Conservation (phyloP, 2,329 filamentous ascomycete species). For the Xylariaceae sp. region DNA sequence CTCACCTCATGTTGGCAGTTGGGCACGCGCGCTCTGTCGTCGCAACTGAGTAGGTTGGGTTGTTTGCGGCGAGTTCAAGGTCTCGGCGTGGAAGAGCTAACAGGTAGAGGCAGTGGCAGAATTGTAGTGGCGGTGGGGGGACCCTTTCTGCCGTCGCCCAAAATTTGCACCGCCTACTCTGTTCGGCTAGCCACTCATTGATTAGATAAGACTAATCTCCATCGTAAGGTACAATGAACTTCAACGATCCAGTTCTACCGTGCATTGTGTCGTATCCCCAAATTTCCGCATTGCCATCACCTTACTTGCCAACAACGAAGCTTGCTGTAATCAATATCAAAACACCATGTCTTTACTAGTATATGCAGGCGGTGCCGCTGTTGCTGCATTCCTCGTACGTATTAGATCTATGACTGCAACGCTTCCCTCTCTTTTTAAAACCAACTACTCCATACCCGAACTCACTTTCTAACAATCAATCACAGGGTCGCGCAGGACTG, state of each 20-base stretch:
- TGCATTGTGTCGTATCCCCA: background rate
- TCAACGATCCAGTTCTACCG: too few species aligned
- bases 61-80: background rate
- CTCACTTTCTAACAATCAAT: background rate
- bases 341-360: constrained; percentile 57
- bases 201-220: too few species aligned
- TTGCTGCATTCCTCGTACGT: constrained; percentile 51
- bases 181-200: background rate
- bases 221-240: too few species aligned
- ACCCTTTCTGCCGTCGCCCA: constrained; percentile 4
- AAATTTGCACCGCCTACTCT: constrained; percentile 11
- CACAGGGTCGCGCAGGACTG: constrained; percentile 78
- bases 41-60: constrained; percentile 2
- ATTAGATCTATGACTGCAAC: background rate
- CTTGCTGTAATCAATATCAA: background rate
- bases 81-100: constrained; percentile 5
- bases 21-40: constrained; percentile 8
- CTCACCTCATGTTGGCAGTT: constrained; percentile 31
- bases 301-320: background rate
- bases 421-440: background rate
- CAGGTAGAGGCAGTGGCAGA: background rate
- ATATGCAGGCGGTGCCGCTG: constrained; percentile 47
- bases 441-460: background rate
- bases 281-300: background rate
- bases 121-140: constrained; percentile 14